Percentiles rank a stretch among this genome's conserved stretches.
These are phyloP conservation scores for Yamadazyma spencermartinsiae DNA, from an alignment of 1,139 yeast genomes.

Conservation along the genomic window DNA sequence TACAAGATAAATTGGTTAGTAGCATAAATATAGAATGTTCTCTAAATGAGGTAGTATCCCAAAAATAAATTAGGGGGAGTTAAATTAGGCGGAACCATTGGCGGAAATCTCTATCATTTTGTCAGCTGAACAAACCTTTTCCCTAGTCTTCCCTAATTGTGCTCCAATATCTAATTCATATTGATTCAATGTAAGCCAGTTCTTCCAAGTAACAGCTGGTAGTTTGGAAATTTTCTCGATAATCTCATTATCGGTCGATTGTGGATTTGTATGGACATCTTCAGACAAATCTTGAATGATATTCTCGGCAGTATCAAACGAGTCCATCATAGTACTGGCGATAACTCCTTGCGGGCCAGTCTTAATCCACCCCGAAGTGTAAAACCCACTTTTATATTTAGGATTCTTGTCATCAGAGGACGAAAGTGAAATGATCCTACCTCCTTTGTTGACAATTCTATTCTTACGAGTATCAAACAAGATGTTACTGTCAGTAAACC, in stretches of 20 bases:
- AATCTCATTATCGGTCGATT: constrained; percentile 17
- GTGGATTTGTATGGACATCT: constrained; percentile 26
- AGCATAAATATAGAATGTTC: too few species aligned
- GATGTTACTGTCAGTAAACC: constrained; percentile 53
- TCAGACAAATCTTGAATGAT: constrained; percentile 53
- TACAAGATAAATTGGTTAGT: too few species aligned
- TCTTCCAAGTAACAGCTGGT: constrained; percentile 57
- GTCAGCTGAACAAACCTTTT: constrained; percentile 51
- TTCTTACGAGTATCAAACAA: constrained; percentile 56
- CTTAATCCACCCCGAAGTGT: constrained; percentile 91
- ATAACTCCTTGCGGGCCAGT: constrained; percentile 90
- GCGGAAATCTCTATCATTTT: constrained; percentile 54
- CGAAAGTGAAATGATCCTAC: constrained; percentile 48
- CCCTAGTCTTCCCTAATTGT: constrained; percentile 51
- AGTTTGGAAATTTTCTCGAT: constrained; percentile 15
- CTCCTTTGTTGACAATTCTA: constrained; percentile 57
- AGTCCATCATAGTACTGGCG: constrained; percentile 86
- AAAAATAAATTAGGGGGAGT: too few species aligned
- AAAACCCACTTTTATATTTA: constrained; percentile 51
- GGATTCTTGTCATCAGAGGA: constrained; percentile 23
- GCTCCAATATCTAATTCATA: constrained; percentile 55
- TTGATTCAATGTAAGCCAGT: constrained; percentile 65
- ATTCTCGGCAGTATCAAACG: constrained; percentile 73
- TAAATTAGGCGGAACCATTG: too few species aligned
- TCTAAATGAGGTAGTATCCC: too few species aligned